Base-by-base conservation (phyloP, 2,329 filamentous ascomycete genomes). In the Cladosporium sp. region DNA sequence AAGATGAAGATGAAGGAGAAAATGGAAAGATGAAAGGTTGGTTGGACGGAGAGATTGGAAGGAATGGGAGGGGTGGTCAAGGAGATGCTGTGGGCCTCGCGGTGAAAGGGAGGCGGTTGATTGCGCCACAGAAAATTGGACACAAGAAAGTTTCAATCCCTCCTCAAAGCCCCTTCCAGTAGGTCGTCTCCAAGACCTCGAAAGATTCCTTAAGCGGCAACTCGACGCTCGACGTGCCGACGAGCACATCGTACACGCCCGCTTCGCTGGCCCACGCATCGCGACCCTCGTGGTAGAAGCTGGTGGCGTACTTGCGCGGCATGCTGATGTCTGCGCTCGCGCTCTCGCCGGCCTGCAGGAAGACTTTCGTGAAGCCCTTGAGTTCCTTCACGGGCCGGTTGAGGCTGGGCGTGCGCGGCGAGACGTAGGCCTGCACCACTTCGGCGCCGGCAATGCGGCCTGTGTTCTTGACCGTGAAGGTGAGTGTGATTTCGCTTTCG, bases 271-370 rank as follows among this genome's bases (percentile, higher is more conserved):
- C 76, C 84, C 84, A 90, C 59, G 80, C 72, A 49, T 78, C 73
- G 11, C 79, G 71, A 54, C 78, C 76, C 69, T 89, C 85, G 57
- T 88, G 83, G 74, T 82, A 89, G 69, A 83, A 89, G 48, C 80
- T 79, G 0, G 80, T 78, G 0, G 80, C 82, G 49, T 86, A 82
- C 68, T 85, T 87, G 60, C 78, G 78, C 53, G 78, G 62, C 42
- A 83, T 67, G 3, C 71, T 68, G 7, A 90, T 72, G n/a, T 74
- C 70, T 2, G 82, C 79, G 6, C 58, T 70, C 68, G 79, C 76
- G 38, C 69, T 75, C 68, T 84, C 76, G 3, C 79, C 81, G 1
- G 76, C 70, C 38, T 78, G 72, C 3, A 88, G 66, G 43, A 69
- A 73, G 0, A 85, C 75, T 66, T 86, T 87, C 51, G 78, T 77